Conservation (phyloP, 768 basidiomycete species). For the Sarcodon sp. region DNA sequence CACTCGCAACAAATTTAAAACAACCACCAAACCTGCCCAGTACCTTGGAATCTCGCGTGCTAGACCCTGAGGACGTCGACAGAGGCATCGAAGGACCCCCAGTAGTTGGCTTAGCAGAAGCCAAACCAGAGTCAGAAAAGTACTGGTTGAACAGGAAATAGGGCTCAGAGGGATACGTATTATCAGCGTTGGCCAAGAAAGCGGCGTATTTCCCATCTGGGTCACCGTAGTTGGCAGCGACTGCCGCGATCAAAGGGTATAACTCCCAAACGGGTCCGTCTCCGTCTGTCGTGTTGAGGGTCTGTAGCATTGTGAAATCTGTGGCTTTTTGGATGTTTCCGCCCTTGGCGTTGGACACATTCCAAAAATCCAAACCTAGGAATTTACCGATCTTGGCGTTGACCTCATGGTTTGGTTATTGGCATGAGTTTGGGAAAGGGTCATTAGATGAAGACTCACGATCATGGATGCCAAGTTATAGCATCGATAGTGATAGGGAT, state of each 20-base stretch:
- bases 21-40: too few relatives aligned
- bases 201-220: conserved; percentile 38
- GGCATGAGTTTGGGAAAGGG: neutral
- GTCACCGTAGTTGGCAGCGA: conserved; percentile 50
- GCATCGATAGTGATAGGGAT: conserved; percentile 54
- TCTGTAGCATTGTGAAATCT: conserved; percentile 40
- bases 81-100: neutral
- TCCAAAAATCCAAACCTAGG: conserved; percentile 33
- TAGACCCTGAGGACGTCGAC: too few relatives aligned
- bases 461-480: conserved; percentile 64
- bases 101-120: neutral
- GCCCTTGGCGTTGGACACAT: conserved; percentile 31
- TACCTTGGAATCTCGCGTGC: too few relatives aligned
- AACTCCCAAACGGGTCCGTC: conserved; percentile 31
- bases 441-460: conserved; percentile 19
- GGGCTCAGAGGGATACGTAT: conserved; percentile 28
- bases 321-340: conserved; percentile 46
- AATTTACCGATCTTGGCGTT: conserved; percentile 42
- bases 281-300: conserved; percentile 8
- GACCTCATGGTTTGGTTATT: conserved; percentile 21
- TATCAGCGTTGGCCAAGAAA: conserved; percentile 24
- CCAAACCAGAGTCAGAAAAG: conserved; percentile 21
- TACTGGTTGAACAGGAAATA: conserved; percentile 47
- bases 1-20: too few relatives aligned
- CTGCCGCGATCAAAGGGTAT: conserved; percentile 43